These are phyloP conservation scores for Phlyctochytrium planicorne DNA, from an alignment of 192 early-diverging fungal genomes.

Conservation along the genomic window DNA sequence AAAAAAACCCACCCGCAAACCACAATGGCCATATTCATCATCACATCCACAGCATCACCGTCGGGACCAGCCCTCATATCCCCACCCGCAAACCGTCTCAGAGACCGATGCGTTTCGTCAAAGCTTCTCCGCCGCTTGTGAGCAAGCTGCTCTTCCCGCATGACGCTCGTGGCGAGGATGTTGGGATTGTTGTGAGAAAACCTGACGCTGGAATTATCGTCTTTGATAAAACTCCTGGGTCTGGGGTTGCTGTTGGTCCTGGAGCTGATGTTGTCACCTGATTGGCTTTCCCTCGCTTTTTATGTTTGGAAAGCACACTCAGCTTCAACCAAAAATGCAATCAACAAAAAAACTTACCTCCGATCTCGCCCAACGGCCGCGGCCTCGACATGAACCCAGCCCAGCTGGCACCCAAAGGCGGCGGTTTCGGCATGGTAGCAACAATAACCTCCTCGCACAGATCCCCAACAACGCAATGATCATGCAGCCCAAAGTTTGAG, in stretches of 20 bases:
- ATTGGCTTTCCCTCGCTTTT: too few relatives aligned
- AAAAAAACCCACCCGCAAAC: slow-evolving; percentile 20
- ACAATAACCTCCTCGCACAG: slow-evolving; percentile 14
- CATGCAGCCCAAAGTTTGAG: background rate
- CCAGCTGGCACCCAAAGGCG: too few relatives aligned
- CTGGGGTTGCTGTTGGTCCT: too few relatives aligned
- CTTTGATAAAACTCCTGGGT: slow-evolving; percentile 3
- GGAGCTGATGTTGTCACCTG: too few relatives aligned
- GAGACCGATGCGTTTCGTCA: background rate
- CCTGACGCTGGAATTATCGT: too few relatives aligned
- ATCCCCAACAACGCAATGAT: background rate
- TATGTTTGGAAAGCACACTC: too few relatives aligned
- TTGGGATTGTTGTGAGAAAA: background rate
- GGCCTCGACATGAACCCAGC: too few relatives aligned
- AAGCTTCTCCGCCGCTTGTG: background rate
- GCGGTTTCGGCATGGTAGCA: slow-evolving; percentile 29
- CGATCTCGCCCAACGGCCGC: too few relatives aligned
- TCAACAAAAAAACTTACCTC: too few relatives aligned
- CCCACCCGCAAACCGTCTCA: background rate
- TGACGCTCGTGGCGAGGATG: background rate
- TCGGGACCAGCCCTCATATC: background rate
- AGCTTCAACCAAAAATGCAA: too few relatives aligned
- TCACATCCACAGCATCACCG: slow-evolving; percentile 1
- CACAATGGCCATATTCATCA: slow-evolving; percentile 14
- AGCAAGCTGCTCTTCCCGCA: background rate